Base-by-base conservation (phyloP, 1,284 basidiomycete genomes). In the Sporisorium iseilematis-ciliati region DNA sequence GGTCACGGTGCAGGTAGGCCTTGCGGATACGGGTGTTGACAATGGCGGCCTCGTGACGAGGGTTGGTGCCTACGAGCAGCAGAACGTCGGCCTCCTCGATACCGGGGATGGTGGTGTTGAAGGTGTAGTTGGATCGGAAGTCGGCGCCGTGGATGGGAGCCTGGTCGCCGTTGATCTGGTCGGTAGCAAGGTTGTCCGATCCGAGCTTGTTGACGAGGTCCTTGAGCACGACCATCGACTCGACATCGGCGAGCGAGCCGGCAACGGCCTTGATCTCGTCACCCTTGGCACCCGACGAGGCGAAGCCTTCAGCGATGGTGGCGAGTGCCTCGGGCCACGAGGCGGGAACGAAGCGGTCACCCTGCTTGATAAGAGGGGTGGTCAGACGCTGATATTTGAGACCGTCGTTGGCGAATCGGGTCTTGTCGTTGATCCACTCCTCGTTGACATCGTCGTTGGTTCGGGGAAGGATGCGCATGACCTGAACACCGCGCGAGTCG, bases 391-490 rank as follows among this genome's bases (percentile, higher is more conserved):
- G 97, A 89, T 94, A 96, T 82, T 91, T 92, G 56, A 99, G 90
- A 45, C 97, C 97, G 82, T 99, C 97, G 85, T 94, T 92, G 2
- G 96, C 93, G 86, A 94, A 96, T 70, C 97, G 92, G 2, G 96
- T 96, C 90, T 99, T 99, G 90, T 99, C 96, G 86, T 91, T 95
- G 87, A 99, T 97, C 96, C 97, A 99, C 87, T 99, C 97, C 88
- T 99, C 97, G 86, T 99, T 99, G 71, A 99, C 92, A 79, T 97
- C 94, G 86, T 99, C 96, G 86, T 99, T 99, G 65, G 94, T 92
- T 81, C 92, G 91, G 3, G 97, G 97, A 84, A 97, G 94, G 80
- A 99, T 90, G 53, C 96, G 92, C 95, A 99, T 99, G 74, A 99
- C 96, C 86, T 94, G 91, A 11, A 96, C 91, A 61, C 95, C 95